Evolutionary conservation across 345 rosid species (phyloP).

Genomic region (Eucalyptus cloeziana): DNA sequence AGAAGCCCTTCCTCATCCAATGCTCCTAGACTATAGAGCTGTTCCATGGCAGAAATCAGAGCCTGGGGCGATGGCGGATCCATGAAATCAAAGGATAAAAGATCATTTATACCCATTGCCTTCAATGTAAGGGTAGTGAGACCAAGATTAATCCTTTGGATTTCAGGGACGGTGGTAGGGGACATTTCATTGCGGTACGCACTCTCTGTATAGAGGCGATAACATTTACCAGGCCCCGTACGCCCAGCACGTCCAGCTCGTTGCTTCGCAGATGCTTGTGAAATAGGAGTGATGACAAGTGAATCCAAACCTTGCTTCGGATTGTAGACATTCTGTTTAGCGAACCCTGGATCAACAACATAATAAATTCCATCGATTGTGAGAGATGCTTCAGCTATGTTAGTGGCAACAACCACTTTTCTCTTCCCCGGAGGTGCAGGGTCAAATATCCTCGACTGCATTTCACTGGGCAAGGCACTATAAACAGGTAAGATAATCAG

Average conservation of each 20-base stretch:
- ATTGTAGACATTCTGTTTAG: slow-evolving; percentile 71
- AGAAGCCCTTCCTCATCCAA: slow-evolving; percentile 86
- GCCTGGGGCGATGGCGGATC: slow-evolving; percentile 74
- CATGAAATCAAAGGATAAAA: slow-evolving; percentile 69
- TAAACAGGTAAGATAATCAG: slow-evolving; percentile 74
- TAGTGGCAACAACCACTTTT: slow-evolving; percentile 84
- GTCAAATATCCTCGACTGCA: slow-evolving; percentile 83
- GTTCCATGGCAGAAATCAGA: slow-evolving; percentile 87
- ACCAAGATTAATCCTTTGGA: slow-evolving; percentile 88
- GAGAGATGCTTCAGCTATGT: slow-evolving; percentile 77
- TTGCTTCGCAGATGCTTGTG: slow-evolving; percentile 84
- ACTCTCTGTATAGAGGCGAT: slow-evolving; percentile 68
- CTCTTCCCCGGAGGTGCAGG: slow-evolving; percentile 80
- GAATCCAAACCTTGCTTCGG: slow-evolving; percentile 79
- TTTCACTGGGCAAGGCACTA: slow-evolving; percentile 82
- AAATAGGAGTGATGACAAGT: slow-evolving; percentile 67
- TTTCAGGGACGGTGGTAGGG: slow-evolving; percentile 78
- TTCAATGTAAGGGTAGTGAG: slow-evolving; percentile 54
- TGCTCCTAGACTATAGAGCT: slow-evolving; percentile 76
- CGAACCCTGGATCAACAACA: slow-evolving; percentile 85
- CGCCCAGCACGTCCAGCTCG: slow-evolving; percentile 88
- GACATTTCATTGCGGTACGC: slow-evolving; percentile 77
- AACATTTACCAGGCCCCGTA: slow-evolving; percentile 86
- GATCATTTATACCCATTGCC: slow-evolving; percentile 92
- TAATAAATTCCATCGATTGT: slow-evolving; percentile 72